phyloP scores from a whole-genome alignment of 169 alveolate genomes.

The Babesia ovis region DNA sequence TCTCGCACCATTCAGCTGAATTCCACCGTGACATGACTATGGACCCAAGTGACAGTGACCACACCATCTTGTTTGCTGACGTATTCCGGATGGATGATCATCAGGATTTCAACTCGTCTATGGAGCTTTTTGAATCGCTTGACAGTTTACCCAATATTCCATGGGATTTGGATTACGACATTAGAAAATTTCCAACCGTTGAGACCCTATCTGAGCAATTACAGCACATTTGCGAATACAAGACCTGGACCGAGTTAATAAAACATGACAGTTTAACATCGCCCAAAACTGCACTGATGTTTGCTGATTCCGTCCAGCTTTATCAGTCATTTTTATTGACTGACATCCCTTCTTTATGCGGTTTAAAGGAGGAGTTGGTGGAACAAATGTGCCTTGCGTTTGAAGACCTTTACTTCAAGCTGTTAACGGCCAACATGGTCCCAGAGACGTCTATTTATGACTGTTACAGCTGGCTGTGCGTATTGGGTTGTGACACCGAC shows the following conservation, averaged over 20 bases:
- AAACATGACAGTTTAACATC: conserved; percentile 7
- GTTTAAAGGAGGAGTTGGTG: conserved; percentile 62
- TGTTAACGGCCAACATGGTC: not conserved
- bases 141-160: conserved; percentile 16
- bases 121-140: too few species aligned
- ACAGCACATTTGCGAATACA: conserved; percentile 45
- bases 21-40: not conserved
- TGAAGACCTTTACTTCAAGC: conserved; percentile 19
- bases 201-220: conserved; percentile 9
- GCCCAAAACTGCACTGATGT: conserved; percentile 31
- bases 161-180: conserved; percentile 53
- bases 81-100: not conserved
- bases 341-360: conserved; percentile 41
- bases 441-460: conserved; percentile 18
- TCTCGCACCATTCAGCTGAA: not conserved
- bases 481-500: conserved; percentile 57
- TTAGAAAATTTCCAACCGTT: not conserved
- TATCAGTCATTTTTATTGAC: conserved; percentile 53
- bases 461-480: conserved; percentile 66
- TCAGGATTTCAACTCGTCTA: too few species aligned
- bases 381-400: conserved; percentile 34
- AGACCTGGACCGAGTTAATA: conserved; percentile 26
- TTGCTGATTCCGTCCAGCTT: conserved; percentile 61
- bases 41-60: not conserved
- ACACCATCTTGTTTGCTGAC: not conserved